Conservation (phyloP, 148 eudicot genomes). For the Vaccinium myrtillus region DNA sequence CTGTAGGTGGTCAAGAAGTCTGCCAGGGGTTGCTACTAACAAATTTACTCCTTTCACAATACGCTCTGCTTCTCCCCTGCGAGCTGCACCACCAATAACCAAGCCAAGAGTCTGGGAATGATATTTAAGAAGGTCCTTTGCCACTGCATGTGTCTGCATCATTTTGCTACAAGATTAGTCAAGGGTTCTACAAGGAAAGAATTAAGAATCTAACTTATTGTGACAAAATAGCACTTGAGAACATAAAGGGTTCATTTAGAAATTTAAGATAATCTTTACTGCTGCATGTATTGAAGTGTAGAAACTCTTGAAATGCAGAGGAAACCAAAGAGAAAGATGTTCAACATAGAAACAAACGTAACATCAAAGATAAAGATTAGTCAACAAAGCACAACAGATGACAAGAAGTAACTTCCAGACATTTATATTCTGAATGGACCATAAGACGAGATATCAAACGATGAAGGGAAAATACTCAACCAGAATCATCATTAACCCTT, state of each 20-base stretch:
- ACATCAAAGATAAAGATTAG: not conserved
- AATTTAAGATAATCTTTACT: not conserved
- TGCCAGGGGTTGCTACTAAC: slow-evolving; percentile 87
- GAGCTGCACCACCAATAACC: slow-evolving; percentile 81
- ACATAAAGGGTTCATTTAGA: not conserved
- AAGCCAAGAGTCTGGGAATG: slow-evolving; percentile 87
- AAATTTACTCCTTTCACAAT: slow-evolving; percentile 81
- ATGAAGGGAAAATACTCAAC: not conserved
- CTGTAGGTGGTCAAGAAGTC: slow-evolving; percentile 92
- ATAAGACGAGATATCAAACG: not conserved
- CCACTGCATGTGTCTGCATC: slow-evolving; percentile 86
- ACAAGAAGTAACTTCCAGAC: not conserved
- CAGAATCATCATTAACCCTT: not conserved
- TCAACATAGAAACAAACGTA: not conserved
- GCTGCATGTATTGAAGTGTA: not conserved
- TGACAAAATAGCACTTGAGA: not conserved
- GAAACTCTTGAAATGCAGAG: not conserved
- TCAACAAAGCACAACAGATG: not conserved
- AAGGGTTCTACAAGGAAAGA: not conserved
- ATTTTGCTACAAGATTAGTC: slow-evolving; percentile 8
- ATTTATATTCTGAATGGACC: not conserved
- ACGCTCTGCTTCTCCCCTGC: slow-evolving; percentile 80
- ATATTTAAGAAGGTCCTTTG: slow-evolving; percentile 73
- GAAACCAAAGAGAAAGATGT: not conserved
- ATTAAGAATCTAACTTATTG: not conserved